These are phyloP conservation scores for Stromatinia cepivora DNA, from an alignment of 2,329 filamentous ascomycete species.

Conservation along the genomic window DNA sequence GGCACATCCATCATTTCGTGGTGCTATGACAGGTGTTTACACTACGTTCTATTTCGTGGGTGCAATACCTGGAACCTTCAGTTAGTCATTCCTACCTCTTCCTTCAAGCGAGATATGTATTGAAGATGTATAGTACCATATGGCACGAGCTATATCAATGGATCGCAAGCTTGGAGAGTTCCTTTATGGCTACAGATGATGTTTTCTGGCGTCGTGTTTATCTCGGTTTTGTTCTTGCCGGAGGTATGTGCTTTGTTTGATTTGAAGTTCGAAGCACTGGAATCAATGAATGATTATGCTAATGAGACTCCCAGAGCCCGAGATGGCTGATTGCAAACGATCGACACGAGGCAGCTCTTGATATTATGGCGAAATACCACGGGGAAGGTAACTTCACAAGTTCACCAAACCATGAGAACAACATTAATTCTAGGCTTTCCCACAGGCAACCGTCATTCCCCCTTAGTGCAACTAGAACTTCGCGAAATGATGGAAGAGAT, in stretches of 20 bases:
- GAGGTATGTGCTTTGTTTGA: conserved; percentile 44
- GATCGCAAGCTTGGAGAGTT: conserved; percentile 38
- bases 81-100: neutral
- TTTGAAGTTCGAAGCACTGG: accelerated
- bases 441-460: neutral
- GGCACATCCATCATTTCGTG: conserved; percentile 47
- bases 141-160: conserved; percentile 19
- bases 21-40: conserved; percentile 41
- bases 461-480: conserved; percentile 38
- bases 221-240: conserved; percentile 51
- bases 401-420: neutral
- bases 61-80: conserved; percentile 30
- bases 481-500: conserved; percentile 38
- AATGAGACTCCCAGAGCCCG: conserved; percentile 39
- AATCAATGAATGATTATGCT: accelerated
- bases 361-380: conserved; percentile 59
- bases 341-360: conserved; percentile 55
- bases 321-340: conserved; percentile 58
- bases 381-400: conserved; percentile 44
- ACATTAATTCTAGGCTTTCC: neutral
- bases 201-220: conserved; percentile 33
- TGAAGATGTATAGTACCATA: conserved; percentile 13
- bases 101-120: neutral
- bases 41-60: conserved; percentile 35
- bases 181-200: conserved; percentile 42